These are phyloP conservation scores for Yarrowia sp. DNA, from an alignment of 805 yeast genomes.

Conservation along the genomic window DNA sequence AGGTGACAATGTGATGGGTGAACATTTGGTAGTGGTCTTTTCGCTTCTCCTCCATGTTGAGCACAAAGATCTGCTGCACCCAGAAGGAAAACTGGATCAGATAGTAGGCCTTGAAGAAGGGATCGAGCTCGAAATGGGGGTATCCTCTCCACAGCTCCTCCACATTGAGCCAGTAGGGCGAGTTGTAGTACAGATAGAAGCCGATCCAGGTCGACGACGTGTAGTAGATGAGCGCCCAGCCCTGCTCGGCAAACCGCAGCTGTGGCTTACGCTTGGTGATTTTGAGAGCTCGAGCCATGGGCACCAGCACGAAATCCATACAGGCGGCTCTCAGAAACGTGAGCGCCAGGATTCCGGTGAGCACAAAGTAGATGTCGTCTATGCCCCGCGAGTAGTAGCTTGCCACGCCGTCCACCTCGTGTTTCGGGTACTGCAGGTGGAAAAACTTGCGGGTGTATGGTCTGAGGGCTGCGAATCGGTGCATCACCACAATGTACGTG, in stretches of 20 bases:
- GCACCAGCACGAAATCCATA: slow-evolving; percentile 64
- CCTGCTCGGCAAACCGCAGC: slow-evolving; percentile 83
- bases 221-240: slow-evolving; percentile 76
- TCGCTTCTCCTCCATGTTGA: slow-evolving; percentile 78
- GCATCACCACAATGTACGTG: slow-evolving; percentile 43
- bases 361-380: slow-evolving; percentile 51
- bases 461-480: slow-evolving; percentile 47
- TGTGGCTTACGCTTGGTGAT: slow-evolving; percentile 60
- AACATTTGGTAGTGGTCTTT: slow-evolving; percentile 89
- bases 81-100: slow-evolving; percentile 76
- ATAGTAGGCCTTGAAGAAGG: slow-evolving; percentile 69
- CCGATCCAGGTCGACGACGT: slow-evolving; percentile 63
- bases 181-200: slow-evolving; percentile 59
- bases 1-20: slow-evolving; percentile 84
- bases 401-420: slow-evolving; percentile 41
- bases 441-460: slow-evolving; percentile 53
- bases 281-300: slow-evolving; percentile 57
- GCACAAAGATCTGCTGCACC: slow-evolving; percentile 78
- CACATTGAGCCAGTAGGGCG: slow-evolving; percentile 66
- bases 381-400: slow-evolving; percentile 40
- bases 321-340: slow-evolving; percentile 65
- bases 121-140: slow-evolving; percentile 72
- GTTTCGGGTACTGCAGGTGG: slow-evolving; percentile 52
- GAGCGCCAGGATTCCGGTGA: slow-evolving; percentile 62
- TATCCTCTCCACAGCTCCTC: slow-evolving; percentile 68